Base-by-base conservation (phyloP, 495 filamentous ascomycete species). In the Aspergillus sparsus region DNA sequence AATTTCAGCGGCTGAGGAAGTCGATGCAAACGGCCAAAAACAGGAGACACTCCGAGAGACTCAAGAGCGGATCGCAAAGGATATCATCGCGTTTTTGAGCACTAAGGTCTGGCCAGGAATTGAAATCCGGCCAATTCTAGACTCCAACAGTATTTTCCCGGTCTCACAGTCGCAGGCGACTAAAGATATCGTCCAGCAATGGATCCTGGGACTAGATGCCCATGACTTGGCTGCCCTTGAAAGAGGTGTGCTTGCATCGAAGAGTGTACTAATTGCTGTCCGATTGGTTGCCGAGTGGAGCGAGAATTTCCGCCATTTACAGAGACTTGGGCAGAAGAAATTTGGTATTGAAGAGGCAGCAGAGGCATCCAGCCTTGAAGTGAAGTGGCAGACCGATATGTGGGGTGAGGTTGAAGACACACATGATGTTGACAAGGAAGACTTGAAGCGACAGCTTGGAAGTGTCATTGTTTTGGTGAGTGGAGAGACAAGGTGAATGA, bases 391-490 rank as follows among this genome's bases (percentile, higher is more conserved):
- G 82, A 96, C 89, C 6, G 77, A 84, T 13, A 82, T 86, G 76
- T 98, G 94, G 92, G 94, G 94, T 2, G 92, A 95, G 77, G 94
- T 98, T 4, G 95, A 98, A 74, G 94, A 98, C 76, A 96, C 92
- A 42, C 95, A 98, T 75, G 94, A 98, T 84, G 94, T 98, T 3
- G 87, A 96, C 66, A 91, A 86, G 72, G 94, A 96, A 75, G 94
- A 98, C 76, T 44, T 98, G 64, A 83, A 82, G 72, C 82, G 94
- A 63, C 94, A 97, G 77, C 72, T 98, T 59, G 94, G 93, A 16
- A 93, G 90, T 72, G 88, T 90, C 39, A 79, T 97, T 21, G 64
- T 97, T 59, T 73, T 96, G 53, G 89, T 96, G 32, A 84, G 82
- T 53, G 89, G 89, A 6, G 73, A 78, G 60, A 69, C 68, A 37